These are phyloP conservation scores for Pichia sporocuriosa DNA, from an alignment of 805 yeast genomes.

Conservation along the genomic window DNA sequence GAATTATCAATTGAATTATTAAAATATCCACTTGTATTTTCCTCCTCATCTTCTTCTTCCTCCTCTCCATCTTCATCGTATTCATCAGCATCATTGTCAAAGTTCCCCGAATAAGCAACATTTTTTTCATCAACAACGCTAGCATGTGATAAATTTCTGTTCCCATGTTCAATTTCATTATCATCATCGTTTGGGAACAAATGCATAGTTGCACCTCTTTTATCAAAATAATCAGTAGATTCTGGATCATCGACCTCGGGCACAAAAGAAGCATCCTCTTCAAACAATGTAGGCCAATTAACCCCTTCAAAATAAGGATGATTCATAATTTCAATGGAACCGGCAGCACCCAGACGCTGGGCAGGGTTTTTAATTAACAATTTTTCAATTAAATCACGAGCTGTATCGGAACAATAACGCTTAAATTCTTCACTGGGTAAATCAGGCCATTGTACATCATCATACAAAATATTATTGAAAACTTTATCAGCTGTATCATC, in stretches of 20 bases:
- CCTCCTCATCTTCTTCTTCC: constrained; percentile 3
- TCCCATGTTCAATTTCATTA: too few relatives aligned
- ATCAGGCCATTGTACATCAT: constrained; percentile 81
- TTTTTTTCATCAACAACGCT: too few relatives aligned
- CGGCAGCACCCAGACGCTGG: constrained; percentile 68
- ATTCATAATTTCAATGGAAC: constrained; percentile 67
- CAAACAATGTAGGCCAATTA: constrained; percentile 68
- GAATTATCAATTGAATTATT: background rate
- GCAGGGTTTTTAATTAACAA: constrained; percentile 59
- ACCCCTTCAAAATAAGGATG: constrained; percentile 74
- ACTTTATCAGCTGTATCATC: constrained; percentile 73
- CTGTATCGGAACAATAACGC: constrained; percentile 52
- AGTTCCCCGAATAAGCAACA: constrained; percentile 8
- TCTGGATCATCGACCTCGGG: constrained; percentile 78
- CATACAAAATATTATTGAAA: constrained; percentile 69
- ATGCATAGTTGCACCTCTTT: constrained; percentile 75
- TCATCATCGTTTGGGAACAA: constrained; percentile 40
- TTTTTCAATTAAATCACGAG: constrained; percentile 63
- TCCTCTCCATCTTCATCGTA: constrained; percentile 9
- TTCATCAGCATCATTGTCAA: constrained; percentile 28
- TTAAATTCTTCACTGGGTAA: constrained; percentile 46
- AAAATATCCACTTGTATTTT: background rate
- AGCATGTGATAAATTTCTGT: too few relatives aligned
- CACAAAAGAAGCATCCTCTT: constrained; percentile 72
- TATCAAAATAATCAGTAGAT: constrained; percentile 84